Evolutionary conservation across 2,329 filamentous ascomycete genomes (phyloP).

Genomic region (Xylariaceae sp.): DNA sequence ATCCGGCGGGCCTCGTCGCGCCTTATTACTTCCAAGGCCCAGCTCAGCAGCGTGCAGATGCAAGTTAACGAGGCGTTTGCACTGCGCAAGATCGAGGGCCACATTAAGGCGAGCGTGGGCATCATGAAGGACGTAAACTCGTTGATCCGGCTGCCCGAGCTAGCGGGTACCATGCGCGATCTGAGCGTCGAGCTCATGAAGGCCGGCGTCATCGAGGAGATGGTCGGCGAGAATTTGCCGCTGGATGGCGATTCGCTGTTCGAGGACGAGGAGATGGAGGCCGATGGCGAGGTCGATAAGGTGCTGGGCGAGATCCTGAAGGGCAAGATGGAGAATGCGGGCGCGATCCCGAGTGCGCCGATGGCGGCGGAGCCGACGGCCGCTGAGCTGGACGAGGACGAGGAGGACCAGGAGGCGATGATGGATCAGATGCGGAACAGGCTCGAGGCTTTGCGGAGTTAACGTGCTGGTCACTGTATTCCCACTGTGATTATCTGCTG

Average conservation of each 20-base stretch:
- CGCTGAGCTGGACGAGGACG: slow-evolving; percentile 56
- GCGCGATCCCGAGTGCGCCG: slow-evolving; percentile 51
- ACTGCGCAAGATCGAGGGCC: slow-evolving; percentile 91
- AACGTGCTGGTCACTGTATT: not conserved
- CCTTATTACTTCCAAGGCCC: slow-evolving; percentile 81
- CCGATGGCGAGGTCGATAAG: slow-evolving; percentile 80
- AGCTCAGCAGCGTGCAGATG: slow-evolving; percentile 90
- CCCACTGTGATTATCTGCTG: not conserved
- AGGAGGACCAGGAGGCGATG: slow-evolving; percentile 83
- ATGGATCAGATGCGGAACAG: slow-evolving; percentile 91
- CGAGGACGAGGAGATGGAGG: slow-evolving; percentile 70
- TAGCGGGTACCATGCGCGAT: slow-evolving; percentile 85
- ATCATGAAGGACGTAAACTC: slow-evolving; percentile 97
- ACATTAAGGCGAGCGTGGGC: slow-evolving; percentile 75
- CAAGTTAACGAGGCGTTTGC: slow-evolving; percentile 96
- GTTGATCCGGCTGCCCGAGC: slow-evolving; percentile 75
- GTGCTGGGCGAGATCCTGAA: slow-evolving; percentile 86
- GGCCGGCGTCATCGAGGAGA: slow-evolving; percentile 96
- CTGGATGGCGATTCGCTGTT: slow-evolving; percentile 64
- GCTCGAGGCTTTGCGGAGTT: slow-evolving; percentile 87
- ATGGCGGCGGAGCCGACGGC: slow-evolving; percentile 47
- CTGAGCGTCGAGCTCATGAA: slow-evolving; percentile 83
- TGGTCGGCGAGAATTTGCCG: slow-evolving; percentile 84
- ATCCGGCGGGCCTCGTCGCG: slow-evolving; percentile 70
- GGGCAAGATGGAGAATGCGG: slow-evolving; percentile 65